A percentile compares a stretch with the other conserved stretches of the same genome.
Conservation (phyloP, 2,329 filamentous ascomycete species). For the Aspergillus sp. region DNA sequence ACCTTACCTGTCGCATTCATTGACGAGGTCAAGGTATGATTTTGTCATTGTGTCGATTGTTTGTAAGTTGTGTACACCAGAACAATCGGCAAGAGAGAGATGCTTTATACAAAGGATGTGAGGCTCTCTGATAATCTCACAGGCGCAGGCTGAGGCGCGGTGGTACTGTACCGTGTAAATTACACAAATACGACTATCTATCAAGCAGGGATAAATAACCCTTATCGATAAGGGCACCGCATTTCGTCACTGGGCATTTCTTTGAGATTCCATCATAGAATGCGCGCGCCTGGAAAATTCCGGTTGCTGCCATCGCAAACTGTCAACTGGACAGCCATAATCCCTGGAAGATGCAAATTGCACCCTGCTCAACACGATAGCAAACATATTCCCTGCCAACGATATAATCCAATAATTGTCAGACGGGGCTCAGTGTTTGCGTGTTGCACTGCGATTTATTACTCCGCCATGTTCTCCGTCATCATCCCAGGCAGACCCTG, state of each 20-base stretch:
- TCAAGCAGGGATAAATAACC: slow-evolving; percentile 2
- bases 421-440: no score
- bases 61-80: background rate
- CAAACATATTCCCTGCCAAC: background rate
- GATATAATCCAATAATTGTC: background rate
- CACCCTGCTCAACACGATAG: background rate
- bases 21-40: slow-evolving; percentile 49
- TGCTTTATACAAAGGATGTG: background rate
- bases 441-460: background rate
- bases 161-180: background rate
- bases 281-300: slow-evolving; percentile 11
- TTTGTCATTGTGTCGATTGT: slow-evolving; percentile 23
- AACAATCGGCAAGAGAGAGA: background rate
- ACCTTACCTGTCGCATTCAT: slow-evolving; percentile 50
- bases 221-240: slow-evolving; percentile 25
- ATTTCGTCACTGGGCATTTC: slow-evolving; percentile 21
- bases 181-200: background rate
- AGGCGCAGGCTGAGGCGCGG: background rate
- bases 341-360: background rate
- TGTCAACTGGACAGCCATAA: background rate
- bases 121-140: background rate
- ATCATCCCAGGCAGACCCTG: slow-evolving; percentile 56
- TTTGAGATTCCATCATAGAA: slow-evolving; percentile 19
- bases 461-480: slow-evolving; percentile 51
- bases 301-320: slow-evolving; percentile 1